These are phyloP conservation scores for Fennellomyces sp. DNA, from an alignment of 371 early-diverging fungal species.

Conservation along the genomic window DNA sequence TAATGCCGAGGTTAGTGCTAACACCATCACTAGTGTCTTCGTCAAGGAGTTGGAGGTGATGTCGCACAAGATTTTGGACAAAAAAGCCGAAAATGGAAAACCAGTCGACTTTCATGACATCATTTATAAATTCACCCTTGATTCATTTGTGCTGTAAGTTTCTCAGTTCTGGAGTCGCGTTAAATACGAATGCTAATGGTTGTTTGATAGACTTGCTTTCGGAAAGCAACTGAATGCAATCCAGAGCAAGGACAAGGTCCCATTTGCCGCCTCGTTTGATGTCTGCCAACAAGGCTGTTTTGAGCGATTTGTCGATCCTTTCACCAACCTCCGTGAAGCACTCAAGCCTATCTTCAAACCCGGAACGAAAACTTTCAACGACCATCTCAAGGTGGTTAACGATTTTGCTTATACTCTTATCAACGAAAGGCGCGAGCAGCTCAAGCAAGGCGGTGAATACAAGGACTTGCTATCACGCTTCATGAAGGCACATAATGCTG, in stretches of 20 bases:
- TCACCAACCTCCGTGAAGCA: slow-evolving; percentile 31
- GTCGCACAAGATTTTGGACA: slow-evolving; percentile 25
- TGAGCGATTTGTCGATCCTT: slow-evolving; percentile 46
- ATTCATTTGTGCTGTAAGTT: slow-evolving; percentile 53
- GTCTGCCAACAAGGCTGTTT: slow-evolving; percentile 36
- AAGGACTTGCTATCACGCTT: slow-evolving; percentile 63
- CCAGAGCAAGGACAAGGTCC: slow-evolving; percentile 25
- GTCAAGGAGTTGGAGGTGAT: slow-evolving; percentile 41
- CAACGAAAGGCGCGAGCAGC: slow-evolving; percentile 32
- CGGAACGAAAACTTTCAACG: slow-evolving; percentile 27
- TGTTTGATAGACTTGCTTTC: slow-evolving; percentile 42
- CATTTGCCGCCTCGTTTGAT: slow-evolving; percentile 65
- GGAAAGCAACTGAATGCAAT: slow-evolving; percentile 41
- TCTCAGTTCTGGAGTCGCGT: background rate
- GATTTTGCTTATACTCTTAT: slow-evolving; percentile 49
- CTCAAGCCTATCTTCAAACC: slow-evolving; percentile 13
- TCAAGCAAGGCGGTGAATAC: slow-evolving; percentile 20
- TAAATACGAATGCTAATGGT: background rate
- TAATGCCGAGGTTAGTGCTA: background rate
- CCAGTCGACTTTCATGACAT: slow-evolving; percentile 41
- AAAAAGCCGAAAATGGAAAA: slow-evolving; percentile 29
- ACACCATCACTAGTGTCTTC: slow-evolving; percentile 35
- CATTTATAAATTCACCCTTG: slow-evolving; percentile 51
- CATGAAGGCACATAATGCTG: slow-evolving; percentile 55
- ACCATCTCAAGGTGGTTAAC: slow-evolving; percentile 45